phyloP scores from a whole-genome alignment of 2,329 filamentous ascomycete species.

The Monilinia laxa region DNA sequence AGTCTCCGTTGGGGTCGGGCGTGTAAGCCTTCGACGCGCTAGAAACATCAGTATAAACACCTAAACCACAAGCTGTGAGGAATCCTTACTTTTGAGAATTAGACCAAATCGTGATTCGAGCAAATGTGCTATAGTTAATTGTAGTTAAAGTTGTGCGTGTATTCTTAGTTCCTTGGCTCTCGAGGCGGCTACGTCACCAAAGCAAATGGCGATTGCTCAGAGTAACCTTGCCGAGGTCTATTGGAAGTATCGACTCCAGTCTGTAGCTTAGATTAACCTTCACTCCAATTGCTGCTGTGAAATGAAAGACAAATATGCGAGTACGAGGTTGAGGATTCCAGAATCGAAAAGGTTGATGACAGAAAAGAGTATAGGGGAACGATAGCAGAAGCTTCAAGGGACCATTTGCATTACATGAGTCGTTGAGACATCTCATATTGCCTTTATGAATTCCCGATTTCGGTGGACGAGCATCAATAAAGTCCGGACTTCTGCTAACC shows the following conservation, averaged over 20 bases:
- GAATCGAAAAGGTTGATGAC: neutral
- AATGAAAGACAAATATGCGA: too few species aligned
- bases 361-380: too few species aligned
- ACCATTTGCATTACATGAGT: neutral
- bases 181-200: too few species aligned
- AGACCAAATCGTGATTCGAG: constrained; percentile 38
- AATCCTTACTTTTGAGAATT: constrained; percentile 31
- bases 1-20: constrained; percentile 27
- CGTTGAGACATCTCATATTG: neutral
- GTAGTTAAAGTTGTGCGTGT: constrained; percentile 7
- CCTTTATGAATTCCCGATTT: neutral
- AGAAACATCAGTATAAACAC: constrained; percentile 39
- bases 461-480: neutral
- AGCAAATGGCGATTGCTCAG: too few species aligned
- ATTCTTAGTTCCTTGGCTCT: too few species aligned
- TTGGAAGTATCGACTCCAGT: too few species aligned
- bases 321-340: too few species aligned
- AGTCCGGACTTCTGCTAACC: neutral
- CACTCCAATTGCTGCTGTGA: too few species aligned
- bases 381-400: neutral
- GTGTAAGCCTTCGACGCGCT: constrained; percentile 35
- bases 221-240: too few species aligned
- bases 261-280: too few species aligned
- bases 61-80: constrained; percentile 28
- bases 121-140: constrained; percentile 28